Evolutionary conservation across 2,329 filamentous ascomycete species (phyloP).

Genomic region (Monascus ruber): DNA sequence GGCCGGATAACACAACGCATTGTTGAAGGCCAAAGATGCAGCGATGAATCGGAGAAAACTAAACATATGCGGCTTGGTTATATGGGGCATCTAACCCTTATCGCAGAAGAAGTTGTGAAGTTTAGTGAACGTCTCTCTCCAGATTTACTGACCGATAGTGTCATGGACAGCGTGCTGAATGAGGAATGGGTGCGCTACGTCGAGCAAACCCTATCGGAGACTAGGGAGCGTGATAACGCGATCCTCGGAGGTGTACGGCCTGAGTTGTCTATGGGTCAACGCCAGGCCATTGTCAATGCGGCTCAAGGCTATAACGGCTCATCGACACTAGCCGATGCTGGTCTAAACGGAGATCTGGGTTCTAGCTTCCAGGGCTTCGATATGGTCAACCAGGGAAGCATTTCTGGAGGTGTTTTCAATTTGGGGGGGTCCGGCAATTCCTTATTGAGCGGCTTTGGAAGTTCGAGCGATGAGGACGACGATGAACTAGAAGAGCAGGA

Average conservation of each 20-base stretch:
- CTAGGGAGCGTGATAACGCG: slow-evolving; percentile 92
- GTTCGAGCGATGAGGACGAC: slow-evolving; percentile 90
- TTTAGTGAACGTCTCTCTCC: slow-evolving; percentile 91
- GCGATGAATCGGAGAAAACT: slow-evolving; percentile 72
- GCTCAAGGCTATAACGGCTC: slow-evolving; percentile 50
- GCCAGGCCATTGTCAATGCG: slow-evolving; percentile 54
- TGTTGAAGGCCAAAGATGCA: slow-evolving; percentile 76
- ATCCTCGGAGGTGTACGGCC: slow-evolving; percentile 91
- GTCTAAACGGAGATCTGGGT: slow-evolving; percentile 56
- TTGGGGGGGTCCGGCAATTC: slow-evolving; percentile 54
- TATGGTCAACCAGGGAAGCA: slow-evolving; percentile 51
- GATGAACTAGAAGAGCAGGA: slow-evolving; percentile 68
- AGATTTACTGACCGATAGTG: slow-evolving; percentile 69
- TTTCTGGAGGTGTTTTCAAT: slow-evolving; percentile 60
- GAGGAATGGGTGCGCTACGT: slow-evolving; percentile 91
- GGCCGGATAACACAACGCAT: slow-evolving; percentile 85
- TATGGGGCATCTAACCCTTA: slow-evolving; percentile 95
- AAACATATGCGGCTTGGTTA: slow-evolving; percentile 89
- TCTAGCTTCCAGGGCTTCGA: slow-evolving; percentile 52
- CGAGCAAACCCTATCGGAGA: slow-evolving; percentile 84
- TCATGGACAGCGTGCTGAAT: slow-evolving; percentile 80
- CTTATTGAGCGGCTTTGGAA: slow-evolving; percentile 81
- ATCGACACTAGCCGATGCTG: slow-evolving; percentile 66
- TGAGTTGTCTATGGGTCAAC: slow-evolving; percentile 73
- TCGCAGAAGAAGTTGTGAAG: slow-evolving; percentile 96